phyloP scores from a whole-genome alignment of 2,329 filamentous ascomycete species.

The Coleophoma cylindrospora region DNA sequence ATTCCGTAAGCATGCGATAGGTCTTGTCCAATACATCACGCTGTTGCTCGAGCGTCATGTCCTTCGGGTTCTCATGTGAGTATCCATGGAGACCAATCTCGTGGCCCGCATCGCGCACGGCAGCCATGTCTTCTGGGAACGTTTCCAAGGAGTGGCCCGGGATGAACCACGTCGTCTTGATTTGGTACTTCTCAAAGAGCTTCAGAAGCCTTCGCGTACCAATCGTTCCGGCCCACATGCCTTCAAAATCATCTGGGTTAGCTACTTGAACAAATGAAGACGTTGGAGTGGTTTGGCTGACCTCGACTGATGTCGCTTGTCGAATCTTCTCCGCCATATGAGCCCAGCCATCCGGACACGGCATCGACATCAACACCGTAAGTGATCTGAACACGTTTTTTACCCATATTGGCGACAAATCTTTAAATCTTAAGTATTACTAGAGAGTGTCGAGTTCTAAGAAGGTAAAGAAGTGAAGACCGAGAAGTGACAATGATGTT shows the following conservation, averaged over 20 bases:
- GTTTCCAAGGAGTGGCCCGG: constrained; percentile 56
- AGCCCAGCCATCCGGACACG: constrained; percentile 70
- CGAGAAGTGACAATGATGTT: too few relatives aligned
- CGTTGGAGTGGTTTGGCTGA: constrained; percentile 17
- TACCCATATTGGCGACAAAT: constrained; percentile 32
- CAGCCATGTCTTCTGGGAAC: constrained; percentile 56
- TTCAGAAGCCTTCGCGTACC: constrained; percentile 50
- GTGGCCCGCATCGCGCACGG: constrained; percentile 55
- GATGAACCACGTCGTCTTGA: constrained; percentile 60
- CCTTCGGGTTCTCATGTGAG: constrained; percentile 60
- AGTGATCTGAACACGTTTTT: constrained; percentile 48
- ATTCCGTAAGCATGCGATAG: constrained; percentile 64
- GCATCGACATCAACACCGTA: constrained; percentile 73
- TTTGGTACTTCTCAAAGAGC: constrained; percentile 63
- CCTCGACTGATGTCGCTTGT: constrained; percentile 68
- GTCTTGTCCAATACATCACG: constrained; percentile 73
- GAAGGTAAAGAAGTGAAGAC: too few relatives aligned
- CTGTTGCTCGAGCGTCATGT: constrained; percentile 73
- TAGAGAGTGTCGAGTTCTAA: too few relatives aligned
- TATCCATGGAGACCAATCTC: constrained; percentile 65
- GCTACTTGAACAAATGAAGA: not conserved
- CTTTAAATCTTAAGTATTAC: not conserved
- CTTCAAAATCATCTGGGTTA: constrained; percentile 26
- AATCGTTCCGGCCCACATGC: constrained; percentile 60
- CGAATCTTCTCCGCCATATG: constrained; percentile 68